phyloP scores from a whole-genome alignment of 2,329 filamentous ascomycete species.

The Bipolaris bicolor region DNA sequence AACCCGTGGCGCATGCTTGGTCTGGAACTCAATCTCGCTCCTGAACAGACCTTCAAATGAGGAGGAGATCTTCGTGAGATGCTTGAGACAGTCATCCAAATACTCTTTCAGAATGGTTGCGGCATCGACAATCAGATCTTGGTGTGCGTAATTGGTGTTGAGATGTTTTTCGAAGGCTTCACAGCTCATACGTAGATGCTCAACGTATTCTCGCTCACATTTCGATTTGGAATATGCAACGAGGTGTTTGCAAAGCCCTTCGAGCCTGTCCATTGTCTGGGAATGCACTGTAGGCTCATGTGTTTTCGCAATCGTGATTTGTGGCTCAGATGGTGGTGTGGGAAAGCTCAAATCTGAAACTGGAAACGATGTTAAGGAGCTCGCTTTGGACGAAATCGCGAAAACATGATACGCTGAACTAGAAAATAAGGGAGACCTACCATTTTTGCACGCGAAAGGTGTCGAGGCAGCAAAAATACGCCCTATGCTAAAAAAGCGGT shows the following conservation, averaged over 20 bases:
- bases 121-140: not conserved
- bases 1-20: conserved; percentile 24
- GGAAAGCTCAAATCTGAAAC: not conserved
- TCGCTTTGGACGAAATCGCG: not conserved
- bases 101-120: conserved; percentile 15
- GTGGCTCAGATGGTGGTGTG: conserved; percentile 10
- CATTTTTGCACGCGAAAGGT: not conserved
- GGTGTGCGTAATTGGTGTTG: not conserved
- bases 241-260: conserved; percentile 20
- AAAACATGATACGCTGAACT: not conserved
- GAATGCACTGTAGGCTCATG: not conserved
- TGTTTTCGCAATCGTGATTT: not conserved
- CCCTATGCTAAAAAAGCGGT: conserved; percentile 5
- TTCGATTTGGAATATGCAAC: conserved; percentile 14
- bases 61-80: conserved; percentile 16
- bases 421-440: not conserved
- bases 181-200: conserved; percentile 25
- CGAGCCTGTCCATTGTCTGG: conserved; percentile 10
- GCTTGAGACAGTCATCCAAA: conserved; percentile 16
- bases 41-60: conserved; percentile 6
- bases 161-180: conserved; percentile 16
- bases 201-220: conserved; percentile 31
- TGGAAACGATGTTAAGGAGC: not conserved
- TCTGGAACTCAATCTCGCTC: conserved; percentile 7
- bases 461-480: conserved; percentile 11